Conservation (phyloP, 331 rosid genomes). For the Erythrophleum ivorense region DNA sequence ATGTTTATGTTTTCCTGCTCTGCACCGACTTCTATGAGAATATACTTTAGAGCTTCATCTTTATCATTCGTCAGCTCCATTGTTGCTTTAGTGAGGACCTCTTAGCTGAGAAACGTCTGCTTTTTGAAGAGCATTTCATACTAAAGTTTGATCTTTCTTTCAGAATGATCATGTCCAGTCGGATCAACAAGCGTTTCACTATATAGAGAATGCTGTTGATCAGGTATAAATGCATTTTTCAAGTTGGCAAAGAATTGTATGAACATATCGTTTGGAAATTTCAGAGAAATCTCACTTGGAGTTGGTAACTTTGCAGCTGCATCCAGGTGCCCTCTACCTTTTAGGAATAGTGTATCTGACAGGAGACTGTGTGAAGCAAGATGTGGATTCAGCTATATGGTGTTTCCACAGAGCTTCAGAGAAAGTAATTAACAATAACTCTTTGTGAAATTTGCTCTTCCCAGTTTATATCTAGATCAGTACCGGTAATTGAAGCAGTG, state of each 20-base stretch:
- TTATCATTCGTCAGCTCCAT: too few species aligned
- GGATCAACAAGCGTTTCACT: slow-evolving; percentile 88
- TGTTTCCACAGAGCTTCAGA: too few species aligned
- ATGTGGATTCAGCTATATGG: slow-evolving; percentile 76
- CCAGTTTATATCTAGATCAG: too few species aligned
- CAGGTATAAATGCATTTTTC: slow-evolving; percentile 56
- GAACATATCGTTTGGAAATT: too few species aligned
- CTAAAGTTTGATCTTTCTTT: too few species aligned
- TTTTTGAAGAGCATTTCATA: too few species aligned
- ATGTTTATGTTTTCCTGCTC: background rate
- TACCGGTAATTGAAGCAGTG: too few species aligned
- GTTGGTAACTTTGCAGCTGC: slow-evolving; percentile 60
- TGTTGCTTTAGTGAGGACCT: too few species aligned
- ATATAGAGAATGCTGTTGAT: slow-evolving; percentile 88
- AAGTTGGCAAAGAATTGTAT: slow-evolving; percentile 29
- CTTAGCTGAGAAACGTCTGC: background rate
- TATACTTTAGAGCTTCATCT: too few species aligned
- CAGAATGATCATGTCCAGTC: slow-evolving; percentile 78
- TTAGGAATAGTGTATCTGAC: slow-evolving; percentile 81
- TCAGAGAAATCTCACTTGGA: too few species aligned
- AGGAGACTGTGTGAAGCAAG: slow-evolving; percentile 80
- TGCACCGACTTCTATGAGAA: background rate
- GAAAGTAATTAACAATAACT: too few species aligned
- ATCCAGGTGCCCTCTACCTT: slow-evolving; percentile 91
- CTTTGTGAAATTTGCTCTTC: too few species aligned